A percentile compares a stretch with the other conserved stretches of the same genome.
phyloP scores from a whole-genome alignment of 2,329 filamentous ascomycete species.

The Pestalotiopsis fici region DNA sequence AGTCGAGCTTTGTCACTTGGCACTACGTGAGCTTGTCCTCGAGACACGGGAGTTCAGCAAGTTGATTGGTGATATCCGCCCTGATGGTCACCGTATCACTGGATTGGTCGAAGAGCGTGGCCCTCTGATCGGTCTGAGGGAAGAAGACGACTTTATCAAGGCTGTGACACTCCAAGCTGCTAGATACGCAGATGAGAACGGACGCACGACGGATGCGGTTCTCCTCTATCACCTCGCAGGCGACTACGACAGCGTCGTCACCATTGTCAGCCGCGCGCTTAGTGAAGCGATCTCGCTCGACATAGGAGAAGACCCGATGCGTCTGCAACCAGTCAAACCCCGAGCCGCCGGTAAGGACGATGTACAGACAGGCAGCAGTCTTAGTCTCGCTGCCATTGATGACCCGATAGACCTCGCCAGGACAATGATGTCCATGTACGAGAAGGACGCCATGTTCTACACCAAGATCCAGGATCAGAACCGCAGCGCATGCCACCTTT shows the following conservation, averaged over 20 bases:
- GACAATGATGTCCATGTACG: constrained; percentile 66
- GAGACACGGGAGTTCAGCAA: constrained; percentile 96
- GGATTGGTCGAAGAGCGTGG: constrained; percentile 88
- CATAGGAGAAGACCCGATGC: constrained; percentile 78
- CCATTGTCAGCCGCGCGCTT: constrained; percentile 84
- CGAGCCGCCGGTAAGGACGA: constrained; percentile 48
- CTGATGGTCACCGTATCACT: constrained; percentile 80
- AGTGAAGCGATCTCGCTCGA: constrained; percentile 88
- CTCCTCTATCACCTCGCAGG: constrained; percentile 92
- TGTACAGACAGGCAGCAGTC: constrained; percentile 51
- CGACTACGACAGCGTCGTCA: constrained; percentile 92
- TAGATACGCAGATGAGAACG: constrained; percentile 90
- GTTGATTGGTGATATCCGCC: constrained; percentile 85
- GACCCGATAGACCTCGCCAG: constrained; percentile 60
- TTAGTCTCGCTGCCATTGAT: constrained; percentile 62
- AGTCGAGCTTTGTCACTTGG: constrained; percentile 84
- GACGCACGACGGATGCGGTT: constrained; percentile 89
- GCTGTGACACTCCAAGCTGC: constrained; percentile 94
- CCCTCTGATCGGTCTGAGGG: constrained; percentile 75
- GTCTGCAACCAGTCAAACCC: constrained; percentile 78
- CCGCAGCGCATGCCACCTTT: constrained; percentile 55
- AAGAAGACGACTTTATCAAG: constrained; percentile 82
- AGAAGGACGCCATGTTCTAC: constrained; percentile 62
- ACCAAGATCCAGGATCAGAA: constrained; percentile 58
- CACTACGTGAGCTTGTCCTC: constrained; percentile 89